phyloP scores from a whole-genome alignment of 2,329 filamentous ascomycete genomes.

The Ceratocystis alfenasii region DNA sequence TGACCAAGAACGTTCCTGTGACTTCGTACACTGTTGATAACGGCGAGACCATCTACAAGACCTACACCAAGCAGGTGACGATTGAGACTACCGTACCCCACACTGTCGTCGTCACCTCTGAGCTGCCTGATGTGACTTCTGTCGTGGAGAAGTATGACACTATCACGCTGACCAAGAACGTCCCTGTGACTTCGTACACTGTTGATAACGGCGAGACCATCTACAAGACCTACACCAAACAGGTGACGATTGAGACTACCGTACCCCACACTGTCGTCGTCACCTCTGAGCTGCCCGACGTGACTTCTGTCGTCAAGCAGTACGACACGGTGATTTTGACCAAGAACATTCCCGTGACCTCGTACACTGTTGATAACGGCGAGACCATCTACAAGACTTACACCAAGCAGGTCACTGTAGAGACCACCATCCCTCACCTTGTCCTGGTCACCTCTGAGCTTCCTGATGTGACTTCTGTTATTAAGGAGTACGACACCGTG shows the following conservation, averaged over 20 bases:
- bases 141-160: not conserved
- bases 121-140: slow-evolving; percentile 3
- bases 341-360: slow-evolving; percentile 1
- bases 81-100: not conserved
- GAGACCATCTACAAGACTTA: slow-evolving; percentile 18
- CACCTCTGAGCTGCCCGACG: slow-evolving; percentile 16
- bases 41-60: slow-evolving; percentile 18
- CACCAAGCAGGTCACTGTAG: slow-evolving; percentile 1
- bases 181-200: not conserved
- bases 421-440: slow-evolving; percentile 3
- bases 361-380: slow-evolving; percentile 10
- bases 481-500: slow-evolving; percentile 5
- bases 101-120: slow-evolving; percentile 8
- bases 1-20: slow-evolving; percentile 6
- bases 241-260: not conserved
- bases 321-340: slow-evolving; percentile 7
- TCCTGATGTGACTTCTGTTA: slow-evolving; percentile 2
- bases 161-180: not conserved
- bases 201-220: slow-evolving; percentile 11
- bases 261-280: slow-evolving; percentile 3
- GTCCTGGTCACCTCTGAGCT: slow-evolving; percentile 9
- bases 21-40: slow-evolving; percentile 9
- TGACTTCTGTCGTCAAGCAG: not conserved
- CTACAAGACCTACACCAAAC: slow-evolving; percentile 12
- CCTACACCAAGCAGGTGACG: slow-evolving; percentile 5